Conservation (phyloP, 768 basidiomycete genomes). For the Mycena alexandri region DNA sequence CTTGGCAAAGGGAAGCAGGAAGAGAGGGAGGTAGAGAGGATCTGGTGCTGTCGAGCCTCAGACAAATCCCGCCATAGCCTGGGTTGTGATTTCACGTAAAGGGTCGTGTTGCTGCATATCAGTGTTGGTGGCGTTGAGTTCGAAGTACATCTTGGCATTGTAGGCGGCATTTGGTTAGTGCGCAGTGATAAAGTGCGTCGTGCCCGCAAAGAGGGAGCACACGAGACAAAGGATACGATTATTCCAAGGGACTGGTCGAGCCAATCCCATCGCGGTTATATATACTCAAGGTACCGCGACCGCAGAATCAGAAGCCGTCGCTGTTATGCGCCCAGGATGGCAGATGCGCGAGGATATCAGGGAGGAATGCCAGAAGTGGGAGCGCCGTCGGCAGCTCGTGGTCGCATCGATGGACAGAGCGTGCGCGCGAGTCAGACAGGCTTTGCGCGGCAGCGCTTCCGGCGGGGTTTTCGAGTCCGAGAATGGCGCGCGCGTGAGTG, state of each 20-base stretch:
- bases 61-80: too few species aligned
- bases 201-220: neutral
- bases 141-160: neutral
- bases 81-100: neutral
- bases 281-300: neutral
- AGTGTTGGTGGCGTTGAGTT: slow-evolving; percentile 21
- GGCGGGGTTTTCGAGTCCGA: neutral
- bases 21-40: slow-evolving; percentile 2
- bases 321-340: slow-evolving; percentile 10
- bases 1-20: too few species aligned
- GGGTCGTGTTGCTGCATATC: neutral
- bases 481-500: neutral
- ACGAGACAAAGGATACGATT: neutral
- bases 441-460: neutral
- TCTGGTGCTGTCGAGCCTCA: neutral
- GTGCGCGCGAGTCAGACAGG: neutral
- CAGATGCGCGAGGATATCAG: slow-evolving; percentile 12
- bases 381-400: slow-evolving; percentile 5
- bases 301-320: slow-evolving; percentile 6
- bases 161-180: slow-evolving; percentile 14
- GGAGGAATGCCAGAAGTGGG: neutral
- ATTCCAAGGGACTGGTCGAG: neutral
- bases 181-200: slow-evolving; percentile 4
- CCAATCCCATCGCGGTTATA: neutral
- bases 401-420: neutral